Base-by-base conservation (phyloP, 179 eudicot species). In the Carnegiea gigantea region DNA sequence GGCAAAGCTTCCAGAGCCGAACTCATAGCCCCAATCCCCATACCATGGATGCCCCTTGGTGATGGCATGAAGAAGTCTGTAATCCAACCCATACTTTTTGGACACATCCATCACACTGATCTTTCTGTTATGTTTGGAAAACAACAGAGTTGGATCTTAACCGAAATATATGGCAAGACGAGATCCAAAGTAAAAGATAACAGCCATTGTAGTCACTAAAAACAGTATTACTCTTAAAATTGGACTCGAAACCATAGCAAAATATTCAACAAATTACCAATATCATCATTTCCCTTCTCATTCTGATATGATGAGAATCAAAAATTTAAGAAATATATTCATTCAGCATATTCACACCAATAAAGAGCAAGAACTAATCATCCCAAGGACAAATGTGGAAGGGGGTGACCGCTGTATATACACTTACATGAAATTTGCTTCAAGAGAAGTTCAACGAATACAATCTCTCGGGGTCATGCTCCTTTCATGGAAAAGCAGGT, bases 51-150 rank as follows among this genome's bases (percentile, higher is more conserved):
- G 90, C 74, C 97, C 98, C 72, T 88, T 92, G 76, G 83, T 85
- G 79, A 91, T 80, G 38, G 98, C 94, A 90, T 93, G 90, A 76
- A 95, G 97, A 73, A 95, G 89, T 23, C 98, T 90, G 85, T 92
- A 92, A 74, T 95, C 97, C 84, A 95, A 73, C 73, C 98, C 98
- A 67, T 88, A 90, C 89, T 95, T 95, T 85, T 91, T 95, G 36
- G 98, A 95, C 28, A 95, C 98, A 89, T 95, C 98, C 97, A 92
- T 92, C 83, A 95, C 93, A 87, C 98, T 95, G 88, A 95, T 84
- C 82, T 92, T 93, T 86, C 98, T 95, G 98, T 77, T 84, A 82
- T 67, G 67, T 67, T 57, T 57, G 51, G 26, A 81, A 85, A 87
- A 59, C 78, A 86, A 79, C 73, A 76, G 80, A n/a, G 83, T 82